Evolutionary conservation across 2,329 filamentous ascomycete genomes (phyloP), one percentile per base, ranked within the genome.

Genomic region (Talaromyces sp.): DNA sequence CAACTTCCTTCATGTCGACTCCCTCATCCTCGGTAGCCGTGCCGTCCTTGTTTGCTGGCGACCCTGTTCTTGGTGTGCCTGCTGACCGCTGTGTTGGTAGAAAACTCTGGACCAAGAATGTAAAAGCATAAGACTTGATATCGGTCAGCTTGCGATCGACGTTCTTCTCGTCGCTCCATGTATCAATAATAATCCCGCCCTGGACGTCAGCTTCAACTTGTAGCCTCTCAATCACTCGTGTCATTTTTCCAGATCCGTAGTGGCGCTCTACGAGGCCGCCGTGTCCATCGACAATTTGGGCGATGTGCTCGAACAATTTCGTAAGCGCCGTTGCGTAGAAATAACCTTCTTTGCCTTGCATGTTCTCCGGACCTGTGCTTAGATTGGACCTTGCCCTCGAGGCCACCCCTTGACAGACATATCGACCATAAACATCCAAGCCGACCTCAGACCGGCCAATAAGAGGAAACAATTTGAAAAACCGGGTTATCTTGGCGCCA

Each of bases 51-150:
- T 83, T 74, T 0, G 90, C 90, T 1, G 93, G 93, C 1, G 93
- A 96, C 65, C 84, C 88, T 42, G 91, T 85, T 52, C 91, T 85
- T 2, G 88, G 84, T 1, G 87, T 87, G 1, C 85, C 85, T 11
- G 82, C 75, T 6, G 85, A 80, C 63, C 88, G 88, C 62, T 91
- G 88, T 32, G 84, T 81, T 0, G 91, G 87, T 54, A 96, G 74
- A 73, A 96, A 97, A 77, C 93, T 97, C 76, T 97, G 93, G 0
- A 98, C 93, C 52, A 99, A 80, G 72, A 99, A 99, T 0, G 93
- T 96, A 74, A 96, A 99, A 0, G 95, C 93, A 72, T 99, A 99
- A 60, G 93, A 96, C 78, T 96, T 98, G 75, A 96, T 91, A 70
- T 99, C 95, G 2, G 91, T 98, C 64, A 99, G 81, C 71, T 89